These are phyloP conservation scores for Paxillus ammoniavirescens DNA, from an alignment of 768 basidiomycete species.

Conservation along the genomic window DNA sequence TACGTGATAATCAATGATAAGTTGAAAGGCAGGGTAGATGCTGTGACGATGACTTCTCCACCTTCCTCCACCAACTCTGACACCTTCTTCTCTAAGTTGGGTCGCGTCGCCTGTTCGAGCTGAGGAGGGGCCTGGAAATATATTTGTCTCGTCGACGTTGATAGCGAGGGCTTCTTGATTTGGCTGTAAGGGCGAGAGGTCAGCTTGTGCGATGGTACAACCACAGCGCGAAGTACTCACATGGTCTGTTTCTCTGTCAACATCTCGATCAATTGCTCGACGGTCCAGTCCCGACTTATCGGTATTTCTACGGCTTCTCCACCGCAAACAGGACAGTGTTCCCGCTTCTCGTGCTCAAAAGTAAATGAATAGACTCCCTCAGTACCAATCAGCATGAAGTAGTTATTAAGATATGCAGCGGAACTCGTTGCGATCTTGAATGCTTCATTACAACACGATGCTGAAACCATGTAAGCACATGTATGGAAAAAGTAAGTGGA, in stretches of 20 bases:
- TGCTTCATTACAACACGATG: slow-evolving; percentile 97
- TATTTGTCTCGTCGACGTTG: slow-evolving; percentile 70
- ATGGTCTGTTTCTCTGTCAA: slow-evolving; percentile 87
- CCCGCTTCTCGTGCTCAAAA: slow-evolving; percentile 90
- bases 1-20: slow-evolving; percentile 67
- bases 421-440: slow-evolving; percentile 98
- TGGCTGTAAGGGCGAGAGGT: slow-evolving; percentile 54
- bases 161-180: slow-evolving; percentile 94
- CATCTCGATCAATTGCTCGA: slow-evolving; percentile 87
- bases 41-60: slow-evolving; percentile 84
- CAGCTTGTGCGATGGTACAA: background rate
- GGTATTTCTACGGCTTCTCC: slow-evolving; percentile 79
- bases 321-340: slow-evolving; percentile 96
- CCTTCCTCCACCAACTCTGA: slow-evolving; percentile 75
- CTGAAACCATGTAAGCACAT: slow-evolving; percentile 36
- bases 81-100: slow-evolving; percentile 85
- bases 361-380: slow-evolving; percentile 97
- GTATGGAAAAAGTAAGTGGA: background rate
- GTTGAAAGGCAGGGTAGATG: slow-evolving; percentile 85
- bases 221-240: slow-evolving; percentile 45
- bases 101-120: slow-evolving; percentile 84
- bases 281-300: slow-evolving; percentile 69
- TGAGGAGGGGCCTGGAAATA: slow-evolving; percentile 95
- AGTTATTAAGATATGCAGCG: slow-evolving; percentile 93
- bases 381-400: slow-evolving; percentile 98